phyloP scores from a whole-genome alignment of 495 filamentous ascomycete genomes.

The Penicillium desertorum region DNA sequence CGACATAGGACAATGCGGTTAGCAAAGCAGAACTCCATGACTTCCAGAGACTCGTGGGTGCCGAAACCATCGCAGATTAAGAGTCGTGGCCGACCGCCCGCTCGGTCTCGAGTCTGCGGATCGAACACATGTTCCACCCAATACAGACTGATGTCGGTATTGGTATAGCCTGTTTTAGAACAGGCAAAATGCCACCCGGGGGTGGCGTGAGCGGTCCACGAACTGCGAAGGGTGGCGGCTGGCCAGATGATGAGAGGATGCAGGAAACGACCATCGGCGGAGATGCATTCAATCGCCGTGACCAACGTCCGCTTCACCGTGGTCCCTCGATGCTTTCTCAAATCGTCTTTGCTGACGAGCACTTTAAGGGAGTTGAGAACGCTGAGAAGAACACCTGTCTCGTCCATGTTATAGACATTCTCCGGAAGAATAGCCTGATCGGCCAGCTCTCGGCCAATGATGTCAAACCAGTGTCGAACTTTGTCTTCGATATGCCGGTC shows the following conservation, averaged over 20 bases:
- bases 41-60: slow-evolving; percentile 28
- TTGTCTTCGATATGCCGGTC: slow-evolving; percentile 39
- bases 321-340: slow-evolving; percentile 34
- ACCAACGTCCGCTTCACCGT: slow-evolving; percentile 31
- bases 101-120: slow-evolving; percentile 30
- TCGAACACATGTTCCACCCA: slow-evolving; percentile 35
- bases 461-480: slow-evolving; percentile 35
- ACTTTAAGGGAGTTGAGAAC: slow-evolving; percentile 39
- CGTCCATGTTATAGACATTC: slow-evolving; percentile 35
- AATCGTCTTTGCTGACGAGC: slow-evolving; percentile 35
- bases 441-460: slow-evolving; percentile 14
- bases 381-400: slow-evolving; percentile 37
- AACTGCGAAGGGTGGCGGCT: slow-evolving; percentile 25
- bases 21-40: slow-evolving; percentile 29
- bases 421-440: slow-evolving; percentile 22
- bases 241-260: slow-evolving; percentile 40
- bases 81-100: slow-evolving; percentile 20
- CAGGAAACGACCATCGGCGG: slow-evolving; percentile 25
- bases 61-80: slow-evolving; percentile 32
- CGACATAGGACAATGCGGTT: slow-evolving; percentile 34
- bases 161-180: slow-evolving; percentile 32
- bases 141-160: slow-evolving; percentile 37
- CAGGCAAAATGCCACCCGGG: slow-evolving; percentile 32
- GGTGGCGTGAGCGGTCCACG: slow-evolving; percentile 33
- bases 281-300: slow-evolving; percentile 33